Conservation (phyloP, 164 flowering plant genomes). For the Kingdonia uniflora region DNA sequence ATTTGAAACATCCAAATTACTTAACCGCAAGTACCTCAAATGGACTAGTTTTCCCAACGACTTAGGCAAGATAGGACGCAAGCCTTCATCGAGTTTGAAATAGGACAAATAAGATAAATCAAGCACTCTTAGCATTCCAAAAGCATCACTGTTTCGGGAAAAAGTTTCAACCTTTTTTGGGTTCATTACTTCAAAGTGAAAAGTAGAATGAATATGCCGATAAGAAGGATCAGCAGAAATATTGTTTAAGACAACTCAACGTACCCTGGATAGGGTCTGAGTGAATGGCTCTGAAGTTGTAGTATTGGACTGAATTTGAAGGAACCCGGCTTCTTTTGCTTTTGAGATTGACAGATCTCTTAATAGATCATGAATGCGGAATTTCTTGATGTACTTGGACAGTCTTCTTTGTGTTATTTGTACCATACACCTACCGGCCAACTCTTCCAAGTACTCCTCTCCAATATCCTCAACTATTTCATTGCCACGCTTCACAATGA, state of each 20-base stretch:
- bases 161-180: too few relatives aligned
- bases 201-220: too few relatives aligned
- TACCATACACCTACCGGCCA: neutral
- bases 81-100: neutral
- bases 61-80: neutral
- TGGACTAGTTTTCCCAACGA: neutral
- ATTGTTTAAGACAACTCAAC: too few relatives aligned
- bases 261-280: too few relatives aligned
- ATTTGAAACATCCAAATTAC: neutral
- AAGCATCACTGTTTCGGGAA: neutral
- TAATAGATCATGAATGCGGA: neutral
- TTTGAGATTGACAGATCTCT: neutral
- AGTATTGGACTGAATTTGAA: neutral
- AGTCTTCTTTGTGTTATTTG: neutral
- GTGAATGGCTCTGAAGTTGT: too few relatives aligned
- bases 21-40: neutral
- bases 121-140: neutral
- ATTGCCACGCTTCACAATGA: neutral
- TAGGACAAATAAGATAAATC: neutral
- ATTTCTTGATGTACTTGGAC: neutral
- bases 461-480: neutral
- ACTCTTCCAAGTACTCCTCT: slow-evolving; percentile 2
- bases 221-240: too few relatives aligned
- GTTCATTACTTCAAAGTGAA: too few relatives aligned
- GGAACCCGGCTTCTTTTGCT: neutral